These are phyloP conservation scores for Fusarium bactridioides DNA, from an alignment of 2,329 filamentous ascomycete genomes.

Conservation along the genomic window DNA sequence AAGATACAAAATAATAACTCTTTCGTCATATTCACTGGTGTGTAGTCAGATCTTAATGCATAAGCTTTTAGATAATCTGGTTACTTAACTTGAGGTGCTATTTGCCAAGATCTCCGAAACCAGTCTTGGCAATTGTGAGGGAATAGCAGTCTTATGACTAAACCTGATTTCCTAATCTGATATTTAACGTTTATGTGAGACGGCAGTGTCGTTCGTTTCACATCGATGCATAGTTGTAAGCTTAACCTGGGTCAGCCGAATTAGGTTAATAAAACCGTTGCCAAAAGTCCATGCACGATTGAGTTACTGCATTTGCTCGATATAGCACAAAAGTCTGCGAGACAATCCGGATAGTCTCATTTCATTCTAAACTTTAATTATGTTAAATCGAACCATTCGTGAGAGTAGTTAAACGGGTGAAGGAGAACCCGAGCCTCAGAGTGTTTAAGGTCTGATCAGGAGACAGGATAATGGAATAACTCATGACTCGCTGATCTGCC, in stretches of 20 bases:
- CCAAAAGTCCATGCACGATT: neutral
- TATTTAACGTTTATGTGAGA: neutral
- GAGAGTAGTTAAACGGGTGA: accelerated
- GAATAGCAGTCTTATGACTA: neutral
- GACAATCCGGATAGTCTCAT: neutral
- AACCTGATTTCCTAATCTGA: neutral
- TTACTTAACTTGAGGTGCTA: accelerated
- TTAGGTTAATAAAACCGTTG: neutral
- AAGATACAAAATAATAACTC: no score
- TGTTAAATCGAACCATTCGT: accelerated
- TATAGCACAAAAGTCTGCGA: accelerated
- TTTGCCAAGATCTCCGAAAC: neutral
- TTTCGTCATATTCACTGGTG: no score
- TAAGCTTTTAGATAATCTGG: no score
- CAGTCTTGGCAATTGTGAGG: neutral
- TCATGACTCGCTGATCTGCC: neutral
- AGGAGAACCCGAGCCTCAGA: no score
- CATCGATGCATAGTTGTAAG: neutral
- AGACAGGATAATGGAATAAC: accelerated
- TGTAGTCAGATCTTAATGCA: no score
- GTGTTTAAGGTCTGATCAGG: neutral
- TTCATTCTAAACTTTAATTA: neutral
- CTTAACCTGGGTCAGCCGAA: neutral
- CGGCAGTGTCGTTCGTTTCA: neutral
- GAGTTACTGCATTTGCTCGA: neutral